Conservation (phyloP, 768 basidiomycete genomes). For the Phylloporus scabripes region DNA sequence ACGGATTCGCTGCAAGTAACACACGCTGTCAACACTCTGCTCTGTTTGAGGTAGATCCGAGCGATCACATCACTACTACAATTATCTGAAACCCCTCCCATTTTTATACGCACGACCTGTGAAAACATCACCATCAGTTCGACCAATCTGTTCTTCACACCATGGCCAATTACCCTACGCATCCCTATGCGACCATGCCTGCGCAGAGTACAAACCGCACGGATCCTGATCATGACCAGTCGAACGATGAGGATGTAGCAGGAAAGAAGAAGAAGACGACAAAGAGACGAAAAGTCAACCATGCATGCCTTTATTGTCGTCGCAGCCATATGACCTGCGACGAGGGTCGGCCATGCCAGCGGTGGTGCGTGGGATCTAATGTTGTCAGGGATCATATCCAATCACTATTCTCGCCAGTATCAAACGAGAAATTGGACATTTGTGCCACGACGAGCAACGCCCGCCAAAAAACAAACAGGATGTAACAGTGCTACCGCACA, state of each 20-base stretch:
- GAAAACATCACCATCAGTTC: slow-evolving; percentile 9
- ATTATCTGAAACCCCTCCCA: slow-evolving; percentile 21
- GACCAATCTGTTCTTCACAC: slow-evolving; percentile 3
- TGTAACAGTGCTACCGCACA: slow-evolving; percentile 21
- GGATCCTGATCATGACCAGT: slow-evolving; percentile 26
- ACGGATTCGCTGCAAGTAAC: background rate
- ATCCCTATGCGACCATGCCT: slow-evolving; percentile 24
- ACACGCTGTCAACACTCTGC: slow-evolving; percentile 17
- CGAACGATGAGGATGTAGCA: slow-evolving; percentile 29
- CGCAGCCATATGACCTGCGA: slow-evolving; percentile 92
- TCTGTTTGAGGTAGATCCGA: slow-evolving; percentile 15
- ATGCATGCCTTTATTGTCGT: slow-evolving; percentile 91
- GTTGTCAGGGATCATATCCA: slow-evolving; percentile 2
- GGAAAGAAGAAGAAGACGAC: slow-evolving; percentile 40
- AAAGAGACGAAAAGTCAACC: slow-evolving; percentile 82
- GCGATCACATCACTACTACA: slow-evolving; percentile 18
- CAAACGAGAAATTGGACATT: slow-evolving; percentile 92
- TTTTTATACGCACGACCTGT: slow-evolving; percentile 19
- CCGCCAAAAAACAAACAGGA: slow-evolving; percentile 45
- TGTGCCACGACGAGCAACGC: slow-evolving; percentile 84
- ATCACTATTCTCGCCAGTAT: slow-evolving; percentile 49
- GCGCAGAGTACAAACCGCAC: slow-evolving; percentile 9
- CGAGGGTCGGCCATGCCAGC: slow-evolving; percentile 84
- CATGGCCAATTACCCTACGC: slow-evolving; percentile 27
- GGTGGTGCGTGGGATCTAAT: slow-evolving; percentile 63